phyloP scores from a whole-genome alignment of 805 yeast species.

The Saccharomycopsis malanga region DNA sequence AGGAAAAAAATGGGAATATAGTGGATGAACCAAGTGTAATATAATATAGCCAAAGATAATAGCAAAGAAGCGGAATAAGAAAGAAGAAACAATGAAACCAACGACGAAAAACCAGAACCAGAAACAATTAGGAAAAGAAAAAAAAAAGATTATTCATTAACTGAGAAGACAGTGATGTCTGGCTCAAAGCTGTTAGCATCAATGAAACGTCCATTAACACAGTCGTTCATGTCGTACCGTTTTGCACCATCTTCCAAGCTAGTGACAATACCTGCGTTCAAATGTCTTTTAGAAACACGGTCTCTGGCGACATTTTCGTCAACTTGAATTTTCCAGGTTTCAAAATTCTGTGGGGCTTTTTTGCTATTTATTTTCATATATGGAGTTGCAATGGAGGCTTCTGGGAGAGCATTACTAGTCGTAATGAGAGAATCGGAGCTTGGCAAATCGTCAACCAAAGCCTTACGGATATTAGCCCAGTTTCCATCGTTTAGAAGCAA shows the following conservation, averaged over 20 bases:
- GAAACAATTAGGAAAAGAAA: no score
- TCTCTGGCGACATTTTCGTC: constrained; percentile 39
- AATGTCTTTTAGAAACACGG: constrained; percentile 63
- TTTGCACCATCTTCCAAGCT: constrained; percentile 42
- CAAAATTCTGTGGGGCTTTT: constrained; percentile 27
- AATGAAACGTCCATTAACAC: constrained; percentile 15
- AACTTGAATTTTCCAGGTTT: constrained; percentile 47
- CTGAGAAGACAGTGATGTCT: not conserved
- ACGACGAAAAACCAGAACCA: no score
- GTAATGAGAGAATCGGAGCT: not conserved
- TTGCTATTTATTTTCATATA: constrained; percentile 11
- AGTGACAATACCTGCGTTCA: constrained; percentile 45
- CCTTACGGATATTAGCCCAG: constrained; percentile 45
- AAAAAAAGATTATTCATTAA: no score
- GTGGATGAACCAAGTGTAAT: no score
- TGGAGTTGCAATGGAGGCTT: not conserved
- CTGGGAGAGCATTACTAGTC: constrained; percentile 16
- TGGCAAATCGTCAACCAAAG: not conserved
- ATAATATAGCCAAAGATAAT: no score
- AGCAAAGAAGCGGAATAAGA: no score
- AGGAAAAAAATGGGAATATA: no score
- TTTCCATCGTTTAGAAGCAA: constrained; percentile 49
- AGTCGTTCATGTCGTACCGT: constrained; percentile 15
- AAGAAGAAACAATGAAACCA: no score
- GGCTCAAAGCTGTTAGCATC: not conserved